Percentiles rank a stretch among this genome's conserved stretches.
Conservation (phyloP, 257 asterid genomes). For the Solanum megistacrolobum region DNA sequence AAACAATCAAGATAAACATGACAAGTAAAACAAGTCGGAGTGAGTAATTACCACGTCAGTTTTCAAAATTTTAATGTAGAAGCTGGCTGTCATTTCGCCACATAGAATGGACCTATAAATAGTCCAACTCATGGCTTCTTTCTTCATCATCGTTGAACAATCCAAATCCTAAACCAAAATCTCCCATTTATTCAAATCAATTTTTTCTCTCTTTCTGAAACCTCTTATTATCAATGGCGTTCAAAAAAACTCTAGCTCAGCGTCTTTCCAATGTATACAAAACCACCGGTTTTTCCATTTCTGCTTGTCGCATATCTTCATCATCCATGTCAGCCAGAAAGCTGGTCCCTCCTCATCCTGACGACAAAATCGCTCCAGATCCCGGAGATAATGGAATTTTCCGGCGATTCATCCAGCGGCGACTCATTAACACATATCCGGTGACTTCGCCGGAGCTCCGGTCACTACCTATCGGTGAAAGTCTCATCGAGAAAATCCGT, state of each 20-base stretch:
- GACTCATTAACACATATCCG: background rate
- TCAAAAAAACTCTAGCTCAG: background rate
- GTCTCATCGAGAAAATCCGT: constrained; percentile 1
- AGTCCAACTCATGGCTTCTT: background rate
- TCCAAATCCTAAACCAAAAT: background rate
- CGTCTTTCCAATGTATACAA: background rate
- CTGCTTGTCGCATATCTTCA: background rate
- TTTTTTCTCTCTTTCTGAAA: background rate
- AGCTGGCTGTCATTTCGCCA: background rate
- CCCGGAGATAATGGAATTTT: background rate
- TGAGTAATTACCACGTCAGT: background rate
- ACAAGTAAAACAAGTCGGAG: background rate
- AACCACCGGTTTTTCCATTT: background rate
- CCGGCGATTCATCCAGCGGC: constrained; percentile 1
- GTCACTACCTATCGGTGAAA: background rate
- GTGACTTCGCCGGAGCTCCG: background rate
- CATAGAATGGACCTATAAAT: background rate
- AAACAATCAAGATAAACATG: background rate
- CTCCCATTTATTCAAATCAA: background rate
- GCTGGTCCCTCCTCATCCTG: background rate
- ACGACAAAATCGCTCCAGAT: background rate
- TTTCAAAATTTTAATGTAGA: background rate
- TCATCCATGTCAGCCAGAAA: background rate
- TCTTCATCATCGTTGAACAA: background rate
- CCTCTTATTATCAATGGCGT: background rate